A percentile compares a stretch with the other conserved stretches of the same genome.
Evolutionary conservation across 768 basidiomycete genomes (phyloP).

Genomic region (Phlebiopsis gigantea): DNA sequence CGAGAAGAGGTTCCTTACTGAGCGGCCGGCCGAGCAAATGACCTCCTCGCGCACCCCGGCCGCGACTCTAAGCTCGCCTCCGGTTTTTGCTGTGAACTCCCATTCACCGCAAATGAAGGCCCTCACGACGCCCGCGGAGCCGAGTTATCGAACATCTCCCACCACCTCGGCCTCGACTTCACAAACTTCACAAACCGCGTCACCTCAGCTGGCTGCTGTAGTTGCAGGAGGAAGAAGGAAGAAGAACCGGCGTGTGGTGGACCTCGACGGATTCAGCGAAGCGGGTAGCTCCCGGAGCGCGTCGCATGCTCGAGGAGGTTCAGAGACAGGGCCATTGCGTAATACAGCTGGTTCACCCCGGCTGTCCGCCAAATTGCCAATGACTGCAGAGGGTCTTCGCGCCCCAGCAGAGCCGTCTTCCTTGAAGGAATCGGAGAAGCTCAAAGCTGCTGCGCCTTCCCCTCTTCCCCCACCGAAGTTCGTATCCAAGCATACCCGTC

Average conservation of each 20-base stretch:
- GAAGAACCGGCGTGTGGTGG: conserved; percentile 73
- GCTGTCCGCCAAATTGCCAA: not conserved
- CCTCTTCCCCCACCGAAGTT: conserved; percentile 18
- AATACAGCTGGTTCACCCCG: conserved; percentile 16
- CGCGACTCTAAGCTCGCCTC: conserved; percentile 19
- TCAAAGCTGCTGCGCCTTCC: conserved; percentile 5
- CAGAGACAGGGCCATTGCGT: not conserved
- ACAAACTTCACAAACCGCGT: conserved; percentile 36
- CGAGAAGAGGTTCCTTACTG: conserved; percentile 57
- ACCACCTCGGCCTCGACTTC: conserved; percentile 34
- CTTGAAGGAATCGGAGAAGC: not conserved
- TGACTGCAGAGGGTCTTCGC: not conserved
- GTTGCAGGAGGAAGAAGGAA: conserved; percentile 47
- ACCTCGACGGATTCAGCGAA: conserved; percentile 55
- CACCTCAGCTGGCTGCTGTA: conserved; percentile 39
- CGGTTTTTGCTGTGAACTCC: not conserved
- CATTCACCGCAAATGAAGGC: conserved; percentile 56
- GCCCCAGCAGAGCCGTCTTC: not conserved
- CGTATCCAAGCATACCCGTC: conserved; percentile 37
- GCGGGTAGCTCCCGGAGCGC: conserved; percentile 18
- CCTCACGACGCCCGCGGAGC: conserved; percentile 34
- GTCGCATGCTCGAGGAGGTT: conserved; percentile 16
- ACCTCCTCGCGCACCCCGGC: conserved; percentile 39
- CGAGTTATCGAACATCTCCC: conserved; percentile 24
- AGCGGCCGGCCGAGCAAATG: conserved; percentile 47